A percentile compares a stretch with the other conserved stretches of the same genome.
Conservation (phyloP, 305 asterid genomes). For the Rubia tinctorum region DNA sequence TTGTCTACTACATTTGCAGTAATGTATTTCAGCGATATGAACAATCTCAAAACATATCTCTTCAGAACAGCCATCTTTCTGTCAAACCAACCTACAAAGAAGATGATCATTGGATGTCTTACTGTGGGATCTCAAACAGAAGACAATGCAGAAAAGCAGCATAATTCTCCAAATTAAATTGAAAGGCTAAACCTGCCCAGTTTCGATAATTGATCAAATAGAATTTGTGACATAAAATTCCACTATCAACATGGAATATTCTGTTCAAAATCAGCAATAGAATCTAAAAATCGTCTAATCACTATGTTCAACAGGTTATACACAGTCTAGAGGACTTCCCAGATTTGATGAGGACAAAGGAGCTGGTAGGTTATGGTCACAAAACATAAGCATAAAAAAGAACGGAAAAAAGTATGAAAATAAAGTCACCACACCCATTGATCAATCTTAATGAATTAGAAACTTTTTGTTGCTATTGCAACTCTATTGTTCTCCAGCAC, state of each 20-base stretch:
- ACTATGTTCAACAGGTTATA: not conserved
- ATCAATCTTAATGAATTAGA: slow-evolving; percentile 20
- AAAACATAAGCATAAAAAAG: slow-evolving; percentile 17
- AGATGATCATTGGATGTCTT: not conserved
- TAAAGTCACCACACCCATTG: slow-evolving; percentile 26
- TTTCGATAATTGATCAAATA: not conserved
- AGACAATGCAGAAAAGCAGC: slow-evolving; percentile 1
- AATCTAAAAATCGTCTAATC: too few relatives aligned
- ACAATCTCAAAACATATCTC: slow-evolving; percentile 71
- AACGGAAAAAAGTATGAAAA: slow-evolving; percentile 1
- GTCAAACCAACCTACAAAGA: not conserved
- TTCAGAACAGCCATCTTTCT: slow-evolving; percentile 56
- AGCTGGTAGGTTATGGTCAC: slow-evolving; percentile 15
- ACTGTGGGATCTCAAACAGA: not conserved
- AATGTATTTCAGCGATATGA: slow-evolving; percentile 76
- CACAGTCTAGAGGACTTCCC: not conserved
- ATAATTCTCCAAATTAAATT: not conserved
- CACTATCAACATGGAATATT: not conserved
- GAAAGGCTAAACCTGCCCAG: not conserved
- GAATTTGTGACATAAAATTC: not conserved
- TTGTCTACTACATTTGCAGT: slow-evolving; percentile 88
- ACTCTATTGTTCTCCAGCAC: not conserved
- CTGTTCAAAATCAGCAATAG: not conserved
- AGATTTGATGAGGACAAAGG: slow-evolving; percentile 8
- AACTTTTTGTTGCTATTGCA: too few relatives aligned